Evolutionary conservation across 352 stramenopile genomes (phyloP).

Genomic region (Pythium scleroteichum): DNA sequence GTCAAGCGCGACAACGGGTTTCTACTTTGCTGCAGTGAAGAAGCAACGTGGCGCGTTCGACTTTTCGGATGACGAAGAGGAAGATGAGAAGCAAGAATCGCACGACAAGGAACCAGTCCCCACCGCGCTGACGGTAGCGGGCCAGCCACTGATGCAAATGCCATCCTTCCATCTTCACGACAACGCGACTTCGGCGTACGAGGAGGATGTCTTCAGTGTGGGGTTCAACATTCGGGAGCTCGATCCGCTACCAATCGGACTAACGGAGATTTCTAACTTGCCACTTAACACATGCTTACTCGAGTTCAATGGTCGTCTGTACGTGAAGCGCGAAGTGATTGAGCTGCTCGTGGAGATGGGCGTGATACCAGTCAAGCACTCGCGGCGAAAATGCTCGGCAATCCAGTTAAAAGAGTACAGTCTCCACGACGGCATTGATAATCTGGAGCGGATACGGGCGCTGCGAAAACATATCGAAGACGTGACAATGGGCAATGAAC

Average conservation of each 20-base stretch:
- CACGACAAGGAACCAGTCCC: not conserved
- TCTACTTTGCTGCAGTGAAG: slow-evolving; percentile 13
- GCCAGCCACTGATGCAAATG: not conserved
- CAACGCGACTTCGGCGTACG: slow-evolving; percentile 6
- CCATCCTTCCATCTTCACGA: slow-evolving; percentile 1
- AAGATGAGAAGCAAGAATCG: not conserved
- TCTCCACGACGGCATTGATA: slow-evolving; percentile 72
- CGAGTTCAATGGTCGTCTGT: slow-evolving; percentile 65
- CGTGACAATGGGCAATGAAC: slow-evolving; percentile 41
- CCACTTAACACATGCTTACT: slow-evolving; percentile 84
- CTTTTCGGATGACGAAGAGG: slow-evolving; percentile 24
- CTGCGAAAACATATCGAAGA: slow-evolving; percentile 53
- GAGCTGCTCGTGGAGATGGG: slow-evolving; percentile 68
- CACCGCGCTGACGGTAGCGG: not conserved
- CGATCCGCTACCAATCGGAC: slow-evolving; percentile 55
- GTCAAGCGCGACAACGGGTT: slow-evolving; percentile 15
- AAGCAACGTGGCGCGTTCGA: slow-evolving; percentile 16
- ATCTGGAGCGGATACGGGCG: slow-evolving; percentile 53
- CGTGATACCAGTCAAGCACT: slow-evolving; percentile 66
- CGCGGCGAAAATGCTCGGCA: slow-evolving; percentile 68
- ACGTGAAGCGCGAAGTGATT: slow-evolving; percentile 70
- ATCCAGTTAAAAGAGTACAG: slow-evolving; percentile 82
- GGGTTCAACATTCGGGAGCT: slow-evolving; percentile 71
- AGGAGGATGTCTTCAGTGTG: slow-evolving; percentile 60
- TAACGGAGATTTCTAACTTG: slow-evolving; percentile 66